These are phyloP conservation scores for Carallia brachiata DNA, from an alignment of 345 rosid species.

Conservation along the genomic window DNA sequence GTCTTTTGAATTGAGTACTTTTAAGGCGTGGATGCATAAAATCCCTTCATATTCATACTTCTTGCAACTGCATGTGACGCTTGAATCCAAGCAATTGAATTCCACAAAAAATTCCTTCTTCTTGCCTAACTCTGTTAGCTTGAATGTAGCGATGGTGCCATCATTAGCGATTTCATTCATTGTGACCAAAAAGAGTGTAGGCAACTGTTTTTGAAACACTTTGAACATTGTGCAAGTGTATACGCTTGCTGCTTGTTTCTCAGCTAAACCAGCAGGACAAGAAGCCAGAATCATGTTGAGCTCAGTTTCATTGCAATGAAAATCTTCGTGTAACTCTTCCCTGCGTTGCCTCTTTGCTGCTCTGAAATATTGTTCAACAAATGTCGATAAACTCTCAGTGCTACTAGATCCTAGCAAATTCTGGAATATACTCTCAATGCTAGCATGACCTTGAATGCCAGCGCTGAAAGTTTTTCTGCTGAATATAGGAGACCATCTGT, in stretches of 20 bases:
- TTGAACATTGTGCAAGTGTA: conserved; percentile 16
- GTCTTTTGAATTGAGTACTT: conserved; percentile 18
- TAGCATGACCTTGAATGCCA: background rate
- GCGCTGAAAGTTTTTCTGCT: conserved; percentile 7
- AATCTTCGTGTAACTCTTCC: conserved; percentile 21
- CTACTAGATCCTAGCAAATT: background rate
- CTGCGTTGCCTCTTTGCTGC: conserved; percentile 2
- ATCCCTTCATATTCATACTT: conserved; percentile 24
- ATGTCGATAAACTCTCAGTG: background rate
- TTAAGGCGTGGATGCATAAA: conserved; percentile 23
- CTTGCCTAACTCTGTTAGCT: conserved; percentile 6
- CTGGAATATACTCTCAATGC: background rate
- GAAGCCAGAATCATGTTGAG: background rate
- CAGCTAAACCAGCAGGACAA: background rate
- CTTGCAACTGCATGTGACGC: conserved; percentile 19
- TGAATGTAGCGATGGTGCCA: conserved; percentile 13
- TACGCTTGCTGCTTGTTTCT: conserved; percentile 20
- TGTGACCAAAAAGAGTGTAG: background rate
- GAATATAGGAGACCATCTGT: conserved; percentile 14
- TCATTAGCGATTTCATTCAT: conserved; percentile 6
- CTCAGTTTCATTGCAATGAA: background rate
- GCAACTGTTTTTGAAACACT: conserved; percentile 14
- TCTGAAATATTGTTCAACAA: conserved; percentile 8
- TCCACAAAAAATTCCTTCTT: conserved; percentile 13
- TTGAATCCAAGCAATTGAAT: conserved; percentile 2